These are phyloP conservation scores for Boletus bicolor DNA, from an alignment of 768 basidiomycete genomes.

Conservation along the genomic window DNA sequence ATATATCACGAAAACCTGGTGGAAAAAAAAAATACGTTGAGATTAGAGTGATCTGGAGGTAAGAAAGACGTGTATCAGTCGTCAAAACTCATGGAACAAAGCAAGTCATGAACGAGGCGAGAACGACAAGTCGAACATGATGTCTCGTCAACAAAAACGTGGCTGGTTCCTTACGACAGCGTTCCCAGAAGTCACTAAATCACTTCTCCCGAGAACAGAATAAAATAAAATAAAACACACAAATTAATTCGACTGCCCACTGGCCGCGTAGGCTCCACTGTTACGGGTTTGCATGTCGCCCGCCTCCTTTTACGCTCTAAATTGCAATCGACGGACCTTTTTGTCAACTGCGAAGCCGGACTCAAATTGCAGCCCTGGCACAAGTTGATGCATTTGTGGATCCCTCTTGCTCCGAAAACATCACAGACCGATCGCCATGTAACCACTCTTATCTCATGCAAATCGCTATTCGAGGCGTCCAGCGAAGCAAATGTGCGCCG, in stretches of 20 bases:
- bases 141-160: slow-evolving; percentile 25
- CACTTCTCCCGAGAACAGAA: not conserved
- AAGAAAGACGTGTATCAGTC: slow-evolving; percentile 26
- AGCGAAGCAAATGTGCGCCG: not conserved
- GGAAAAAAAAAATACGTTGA: slow-evolving; percentile 1
- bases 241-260: not conserved
- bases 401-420: not conserved
- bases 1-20: slow-evolving; percentile 8
- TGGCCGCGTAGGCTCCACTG: not conserved
- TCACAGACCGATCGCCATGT: not conserved
- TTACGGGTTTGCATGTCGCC: not conserved
- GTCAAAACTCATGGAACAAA: slow-evolving; percentile 31
- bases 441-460: not conserved
- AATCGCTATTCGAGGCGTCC: not conserved
- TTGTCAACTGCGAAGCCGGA: not conserved
- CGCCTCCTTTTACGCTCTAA: not conserved
- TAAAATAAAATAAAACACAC: not conserved
- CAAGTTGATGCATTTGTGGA: slow-evolving; percentile 7
- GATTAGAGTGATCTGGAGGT: slow-evolving; percentile 5
- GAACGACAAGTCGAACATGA: slow-evolving; percentile 22
- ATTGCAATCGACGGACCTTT: slow-evolving; percentile 1
- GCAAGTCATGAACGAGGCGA: slow-evolving; percentile 26
- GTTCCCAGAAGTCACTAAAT: slow-evolving; percentile 11
- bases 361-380: not conserved
- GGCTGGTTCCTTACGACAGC: slow-evolving; percentile 27